Evolutionary conservation across 2,329 filamentous ascomycete genomes (phyloP).

Genomic region (Hypoxylon sp.): DNA sequence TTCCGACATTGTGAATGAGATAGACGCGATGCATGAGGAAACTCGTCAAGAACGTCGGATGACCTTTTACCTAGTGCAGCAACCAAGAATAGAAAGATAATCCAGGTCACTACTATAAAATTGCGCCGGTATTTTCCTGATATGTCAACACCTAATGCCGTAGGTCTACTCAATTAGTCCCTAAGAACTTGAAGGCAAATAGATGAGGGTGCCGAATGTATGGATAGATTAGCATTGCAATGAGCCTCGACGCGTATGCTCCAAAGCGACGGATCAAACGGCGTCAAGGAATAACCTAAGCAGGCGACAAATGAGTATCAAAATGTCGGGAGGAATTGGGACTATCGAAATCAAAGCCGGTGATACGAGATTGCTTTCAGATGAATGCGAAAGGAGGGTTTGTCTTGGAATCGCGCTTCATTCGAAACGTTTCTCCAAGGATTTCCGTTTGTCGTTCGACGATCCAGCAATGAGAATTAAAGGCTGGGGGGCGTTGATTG

Average conservation of each 20-base stretch:
- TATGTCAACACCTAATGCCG: neutral
- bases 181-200: conserved; percentile 3
- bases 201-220: conserved; percentile 20
- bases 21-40: conserved; percentile 30
- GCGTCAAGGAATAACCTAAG: conserved; percentile 12
- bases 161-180: conserved; percentile 19
- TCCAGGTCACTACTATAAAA: conserved; percentile 9
- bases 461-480: conserved; percentile 11
- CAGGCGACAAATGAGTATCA: neutral
- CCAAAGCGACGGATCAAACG: conserved; percentile 18
- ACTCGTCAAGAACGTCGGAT: conserved; percentile 19
- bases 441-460: conserved; percentile 25
- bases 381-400: conserved; percentile 26
- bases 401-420: conserved; percentile 12
- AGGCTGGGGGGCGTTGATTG: conserved; percentile 1
- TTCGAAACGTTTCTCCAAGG: conserved; percentile 23
- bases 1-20: conserved; percentile 57
- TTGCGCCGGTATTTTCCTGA: conserved; percentile 1
- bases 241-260: conserved; percentile 37
- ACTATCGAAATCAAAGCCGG: conserved; percentile 22
- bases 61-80: conserved; percentile 19
- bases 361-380: conserved; percentile 26
- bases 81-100: conserved; percentile 10
- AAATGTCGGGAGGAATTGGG: neutral
- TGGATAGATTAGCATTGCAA: conserved; percentile 34